Conservation (phyloP, 345 rosid genomes). For the Eucalyptus decipiens region DNA sequence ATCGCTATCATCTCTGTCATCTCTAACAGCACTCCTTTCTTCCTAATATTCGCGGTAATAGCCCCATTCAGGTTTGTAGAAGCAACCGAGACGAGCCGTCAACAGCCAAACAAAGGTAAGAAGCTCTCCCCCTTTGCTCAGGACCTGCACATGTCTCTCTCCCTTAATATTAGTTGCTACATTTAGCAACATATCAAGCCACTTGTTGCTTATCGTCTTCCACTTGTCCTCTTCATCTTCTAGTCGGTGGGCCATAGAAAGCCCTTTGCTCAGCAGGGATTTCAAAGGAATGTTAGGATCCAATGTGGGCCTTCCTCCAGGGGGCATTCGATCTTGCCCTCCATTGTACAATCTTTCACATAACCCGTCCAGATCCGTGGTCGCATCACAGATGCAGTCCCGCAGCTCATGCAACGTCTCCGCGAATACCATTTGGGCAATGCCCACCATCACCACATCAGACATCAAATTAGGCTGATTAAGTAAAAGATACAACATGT, state of each 20-base stretch:
- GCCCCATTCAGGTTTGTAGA: background rate
- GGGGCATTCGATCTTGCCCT: background rate
- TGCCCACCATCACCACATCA: accelerated
- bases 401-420: background rate
- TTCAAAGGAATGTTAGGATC: accelerated
- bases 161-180: background rate
- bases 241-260: accelerated
- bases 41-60: background rate
- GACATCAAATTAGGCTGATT: background rate
- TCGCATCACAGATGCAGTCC: background rate
- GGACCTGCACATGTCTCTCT: background rate
- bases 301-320: background rate
- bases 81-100: background rate
- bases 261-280: background rate
- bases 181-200: accelerated
- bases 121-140: background rate
- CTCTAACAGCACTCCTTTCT: no score
- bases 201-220: accelerated
- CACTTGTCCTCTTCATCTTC: background rate
- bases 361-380: background rate
- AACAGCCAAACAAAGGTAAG: background rate
- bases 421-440: background rate
- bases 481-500: background rate
- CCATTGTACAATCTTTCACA: background rate
- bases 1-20: no score